Conservation (phyloP, 306 rosid genomes). For the Acacia crassicarpa region DNA sequence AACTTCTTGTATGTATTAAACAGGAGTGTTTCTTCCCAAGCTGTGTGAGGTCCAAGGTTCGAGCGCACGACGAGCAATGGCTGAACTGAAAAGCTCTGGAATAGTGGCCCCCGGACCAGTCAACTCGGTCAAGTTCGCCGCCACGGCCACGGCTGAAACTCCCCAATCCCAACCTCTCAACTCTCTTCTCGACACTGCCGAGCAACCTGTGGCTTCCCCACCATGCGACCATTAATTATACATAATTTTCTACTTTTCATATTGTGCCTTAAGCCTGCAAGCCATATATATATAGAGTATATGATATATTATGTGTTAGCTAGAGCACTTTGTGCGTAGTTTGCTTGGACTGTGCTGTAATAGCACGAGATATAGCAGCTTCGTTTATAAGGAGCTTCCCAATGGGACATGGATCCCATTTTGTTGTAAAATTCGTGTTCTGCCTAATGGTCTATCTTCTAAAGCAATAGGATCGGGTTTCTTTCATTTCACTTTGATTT, state of each 20-base stretch:
- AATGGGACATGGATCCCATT: background rate
- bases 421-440: slow-evolving; percentile 1
- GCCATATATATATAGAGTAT: background rate
- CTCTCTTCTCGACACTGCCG: background rate
- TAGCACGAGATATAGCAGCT: slow-evolving; percentile 4
- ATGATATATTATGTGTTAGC: background rate
- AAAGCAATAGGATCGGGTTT: background rate
- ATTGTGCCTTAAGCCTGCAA: background rate
- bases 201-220: slow-evolving; percentile 25
- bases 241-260: background rate
- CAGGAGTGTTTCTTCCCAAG: slow-evolving; percentile 69
- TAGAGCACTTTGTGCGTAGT: background rate
- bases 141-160: background rate
- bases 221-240: slow-evolving; percentile 3
- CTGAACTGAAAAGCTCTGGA: slow-evolving; percentile 61
- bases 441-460: background rate
- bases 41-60: slow-evolving; percentile 53
- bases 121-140: background rate
- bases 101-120: slow-evolving; percentile 54
- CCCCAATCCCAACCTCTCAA: slow-evolving; percentile 12
- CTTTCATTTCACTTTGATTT: background rate
- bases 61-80: slow-evolving; percentile 47
- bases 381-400: background rate
- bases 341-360: slow-evolving; percentile 24
- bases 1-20: background rate